Conservation (phyloP, 805 yeast genomes). For the Metschnikowia noctiluminum region DNA sequence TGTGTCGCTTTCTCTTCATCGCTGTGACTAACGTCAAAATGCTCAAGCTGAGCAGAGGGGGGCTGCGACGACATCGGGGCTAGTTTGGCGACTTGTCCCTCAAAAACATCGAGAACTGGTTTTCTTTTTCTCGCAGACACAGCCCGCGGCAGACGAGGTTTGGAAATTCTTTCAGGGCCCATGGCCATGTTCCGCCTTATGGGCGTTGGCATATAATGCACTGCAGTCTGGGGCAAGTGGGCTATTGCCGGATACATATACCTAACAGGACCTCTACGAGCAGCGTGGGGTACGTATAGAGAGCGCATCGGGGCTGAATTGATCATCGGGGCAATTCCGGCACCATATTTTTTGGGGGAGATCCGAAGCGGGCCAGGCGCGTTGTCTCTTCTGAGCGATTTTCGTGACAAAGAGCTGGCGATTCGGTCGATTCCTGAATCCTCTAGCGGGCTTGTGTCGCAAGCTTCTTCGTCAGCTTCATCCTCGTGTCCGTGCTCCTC, state of each 20-base stretch:
- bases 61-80: constrained; percentile 55
- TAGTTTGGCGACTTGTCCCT: constrained; percentile 41
- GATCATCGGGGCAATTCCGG: constrained; percentile 11
- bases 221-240: constrained; percentile 11
- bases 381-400: constrained; percentile 12
- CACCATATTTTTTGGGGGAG: constrained; percentile 1
- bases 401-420: constrained; percentile 5
- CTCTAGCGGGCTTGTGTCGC: constrained; percentile 3
- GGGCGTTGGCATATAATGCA: constrained; percentile 12
- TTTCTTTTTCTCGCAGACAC: constrained; percentile 8
- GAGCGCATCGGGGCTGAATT: constrained; percentile 17
- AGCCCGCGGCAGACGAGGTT: constrained; percentile 10
- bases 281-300: constrained; percentile 4
- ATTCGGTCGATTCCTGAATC: constrained; percentile 9
- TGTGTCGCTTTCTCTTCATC: constrained; percentile 14
- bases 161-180: constrained; percentile 5
- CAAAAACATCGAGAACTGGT: constrained; percentile 41
- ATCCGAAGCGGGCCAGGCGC: constrained; percentile 14
- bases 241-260: constrained; percentile 11
- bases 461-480: neutral
- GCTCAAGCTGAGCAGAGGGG: constrained; percentile 40
- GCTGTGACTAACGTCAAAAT: constrained; percentile 11
- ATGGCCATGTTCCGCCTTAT: constrained; percentile 2
- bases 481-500: neutral
- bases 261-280: constrained; percentile 14